Base-by-base conservation (phyloP, 2,329 filamentous ascomycete genomes). In the Botrytis hyacinthi region DNA sequence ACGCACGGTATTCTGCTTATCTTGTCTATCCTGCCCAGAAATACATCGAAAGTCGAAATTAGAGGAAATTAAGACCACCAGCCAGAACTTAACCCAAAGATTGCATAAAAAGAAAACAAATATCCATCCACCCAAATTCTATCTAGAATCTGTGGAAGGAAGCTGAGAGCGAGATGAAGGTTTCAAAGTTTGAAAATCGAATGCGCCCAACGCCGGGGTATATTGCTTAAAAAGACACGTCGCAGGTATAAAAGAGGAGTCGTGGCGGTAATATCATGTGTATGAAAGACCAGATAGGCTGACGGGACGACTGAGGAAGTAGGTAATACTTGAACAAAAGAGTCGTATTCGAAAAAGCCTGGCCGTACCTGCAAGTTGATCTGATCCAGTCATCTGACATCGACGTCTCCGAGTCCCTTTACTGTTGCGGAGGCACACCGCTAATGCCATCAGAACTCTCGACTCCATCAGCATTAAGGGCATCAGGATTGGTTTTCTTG, bases 191-290 rank as follows among this genome's bases (percentile, higher is more conserved):
- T 54, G 48, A 54, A 54, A 26, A 26, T 48, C 32, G 26, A 54
- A 68, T 42, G 46, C 18, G 29, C 48, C 35, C 18, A 42, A 57
- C 65, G 48, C 65, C 48, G 65, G 65, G 65, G 48, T 68, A 68
- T 68, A 57, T 68, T 16, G 46, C 65, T 48, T 29, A 18, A 14
- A 57, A 54, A 54, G 4, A 57, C 14, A n/a, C 9, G 16, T 18
- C 29, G 48, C 18, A 57, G 26, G 8, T 12, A 35, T 18, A 29
- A 68, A 57, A 57, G 16, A 16, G 40, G 48, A 54, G 26, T 22
- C 18, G 10, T 18, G 29, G 40, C 26, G 5, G 48, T n/a, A n/a
- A n/a, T 26, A 16, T 14, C 7, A 16, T 48, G 37, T 7, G 26
- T 57, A 18, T 8, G 32, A 40, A 37, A 29, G 40, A 18, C 35